Percentiles rank a stretch among this genome's conserved stretches.
phyloP scores from a whole-genome alignment of 345 rosid genomes.

The Dipteronia dyeriana region DNA sequence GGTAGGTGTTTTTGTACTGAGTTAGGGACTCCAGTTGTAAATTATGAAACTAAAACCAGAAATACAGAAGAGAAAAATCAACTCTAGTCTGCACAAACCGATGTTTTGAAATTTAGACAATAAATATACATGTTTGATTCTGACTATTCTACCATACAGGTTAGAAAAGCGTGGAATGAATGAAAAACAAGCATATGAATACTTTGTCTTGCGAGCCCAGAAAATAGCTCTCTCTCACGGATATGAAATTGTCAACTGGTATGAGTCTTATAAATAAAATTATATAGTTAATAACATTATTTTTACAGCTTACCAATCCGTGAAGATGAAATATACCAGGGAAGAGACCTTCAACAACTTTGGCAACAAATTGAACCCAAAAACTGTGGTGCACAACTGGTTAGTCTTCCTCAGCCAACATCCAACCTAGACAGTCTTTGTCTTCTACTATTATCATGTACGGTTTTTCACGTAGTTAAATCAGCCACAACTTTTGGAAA shows the following conservation, averaged over 20 bases:
- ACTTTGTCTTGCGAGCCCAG: slow-evolving; percentile 67
- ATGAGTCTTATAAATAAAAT: slow-evolving; percentile 8
- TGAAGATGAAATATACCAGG: slow-evolving; percentile 43
- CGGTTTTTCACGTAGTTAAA: background rate
- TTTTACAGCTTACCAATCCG: slow-evolving; percentile 16
- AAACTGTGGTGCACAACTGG: slow-evolving; percentile 82
- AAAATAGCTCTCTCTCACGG: slow-evolving; percentile 64
- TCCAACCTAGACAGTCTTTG: slow-evolving; percentile 4
- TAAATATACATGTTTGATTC: slow-evolving; percentile 7
- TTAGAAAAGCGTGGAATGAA: slow-evolving; percentile 42
- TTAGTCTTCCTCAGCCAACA: slow-evolving; percentile 23
- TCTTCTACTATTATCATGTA: background rate
- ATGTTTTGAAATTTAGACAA: background rate
- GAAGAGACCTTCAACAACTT: slow-evolving; percentile 84
- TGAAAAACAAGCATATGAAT: slow-evolving; percentile 59
- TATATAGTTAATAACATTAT: background rate
- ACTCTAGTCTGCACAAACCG: background rate
- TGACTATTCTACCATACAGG: slow-evolving; percentile 37
- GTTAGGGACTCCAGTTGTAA: background rate
- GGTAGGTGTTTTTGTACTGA: background rate
- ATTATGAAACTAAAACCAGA: background rate
- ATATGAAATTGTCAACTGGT: slow-evolving; percentile 72
- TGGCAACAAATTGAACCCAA: slow-evolving; percentile 50
- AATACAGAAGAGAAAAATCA: background rate
- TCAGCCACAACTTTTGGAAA: background rate